These are phyloP conservation scores for Xerocomus minutiporus DNA, from an alignment of 1,284 basidiomycete species.

Conservation along the genomic window DNA sequence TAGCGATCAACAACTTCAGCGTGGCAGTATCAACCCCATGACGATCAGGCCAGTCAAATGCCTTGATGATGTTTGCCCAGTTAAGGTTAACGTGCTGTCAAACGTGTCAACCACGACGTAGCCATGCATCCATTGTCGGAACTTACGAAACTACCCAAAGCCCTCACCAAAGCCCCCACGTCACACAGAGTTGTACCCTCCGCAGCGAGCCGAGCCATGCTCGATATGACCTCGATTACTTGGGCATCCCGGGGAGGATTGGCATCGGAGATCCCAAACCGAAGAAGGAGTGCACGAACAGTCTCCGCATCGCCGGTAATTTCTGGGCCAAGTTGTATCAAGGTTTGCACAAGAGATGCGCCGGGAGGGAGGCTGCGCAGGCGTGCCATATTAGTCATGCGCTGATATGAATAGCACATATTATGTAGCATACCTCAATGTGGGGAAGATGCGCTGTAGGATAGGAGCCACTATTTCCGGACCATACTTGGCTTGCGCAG, in stretches of 20 bases:
- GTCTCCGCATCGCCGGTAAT: slow-evolving; percentile 69
- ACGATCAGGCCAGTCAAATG: slow-evolving; percentile 75
- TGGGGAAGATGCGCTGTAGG: slow-evolving; percentile 47
- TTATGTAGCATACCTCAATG: slow-evolving; percentile 49
- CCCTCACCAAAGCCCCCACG: slow-evolving; percentile 70
- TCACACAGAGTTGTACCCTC: slow-evolving; percentile 73
- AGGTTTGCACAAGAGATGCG: slow-evolving; percentile 64
- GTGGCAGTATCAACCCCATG: slow-evolving; percentile 80
- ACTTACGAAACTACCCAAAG: slow-evolving; percentile 64
- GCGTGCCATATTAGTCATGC: slow-evolving; percentile 13
- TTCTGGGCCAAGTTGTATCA: slow-evolving; percentile 73
- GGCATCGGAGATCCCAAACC: slow-evolving; percentile 67
- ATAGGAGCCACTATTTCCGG: slow-evolving; percentile 49
- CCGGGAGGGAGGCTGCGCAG: slow-evolving; percentile 55
- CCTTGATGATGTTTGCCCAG: slow-evolving; percentile 76
- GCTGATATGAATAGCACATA: slow-evolving; percentile 8
- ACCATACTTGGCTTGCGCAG: slow-evolving; percentile 74
- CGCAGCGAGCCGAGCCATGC: slow-evolving; percentile 59
- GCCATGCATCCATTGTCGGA: slow-evolving; percentile 5
- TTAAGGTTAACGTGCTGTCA: slow-evolving; percentile 58
- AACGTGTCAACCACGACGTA: slow-evolving; percentile 19
- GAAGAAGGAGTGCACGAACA: slow-evolving; percentile 59
- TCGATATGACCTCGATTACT: slow-evolving; percentile 64
- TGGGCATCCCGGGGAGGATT: slow-evolving; percentile 67
- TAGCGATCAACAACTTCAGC: slow-evolving; percentile 74